Evolutionary conservation across 371 early-diverging fungal species (phyloP).

Genomic region (Phascolomyces articulosus): DNA sequence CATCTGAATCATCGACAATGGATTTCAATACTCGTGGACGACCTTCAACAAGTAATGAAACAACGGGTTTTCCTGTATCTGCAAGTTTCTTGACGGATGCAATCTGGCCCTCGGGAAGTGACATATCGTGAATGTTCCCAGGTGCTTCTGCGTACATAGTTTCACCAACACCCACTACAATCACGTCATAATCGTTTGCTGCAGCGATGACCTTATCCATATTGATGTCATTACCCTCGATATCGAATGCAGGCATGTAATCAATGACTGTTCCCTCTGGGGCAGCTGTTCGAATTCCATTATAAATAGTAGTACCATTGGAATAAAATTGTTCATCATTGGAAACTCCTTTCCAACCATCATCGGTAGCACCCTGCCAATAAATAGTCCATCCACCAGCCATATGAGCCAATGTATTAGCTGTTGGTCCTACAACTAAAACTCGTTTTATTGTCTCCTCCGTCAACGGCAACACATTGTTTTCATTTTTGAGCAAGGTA

Average conservation of each 20-base stretch:
- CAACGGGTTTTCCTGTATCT: slow-evolving; percentile 34
- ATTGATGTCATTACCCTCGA: slow-evolving; percentile 32
- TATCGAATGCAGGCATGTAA: slow-evolving; percentile 27
- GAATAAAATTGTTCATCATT: slow-evolving; percentile 52
- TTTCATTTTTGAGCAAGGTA: slow-evolving; percentile 59
- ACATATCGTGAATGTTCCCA: slow-evolving; percentile 60
- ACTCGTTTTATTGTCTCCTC: slow-evolving; percentile 22
- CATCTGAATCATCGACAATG: slow-evolving; percentile 40
- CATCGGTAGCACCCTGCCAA: slow-evolving; percentile 54
- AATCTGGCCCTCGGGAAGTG: slow-evolving; percentile 54
- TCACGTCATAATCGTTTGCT: slow-evolving; percentile 44
- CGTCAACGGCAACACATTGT: slow-evolving; percentile 48
- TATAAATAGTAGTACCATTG: slow-evolving; percentile 46
- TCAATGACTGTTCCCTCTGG: slow-evolving; percentile 41
- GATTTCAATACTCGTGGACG: slow-evolving; percentile 60
- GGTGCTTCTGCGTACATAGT: slow-evolving; percentile 53
- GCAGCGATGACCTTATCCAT: slow-evolving; percentile 31
- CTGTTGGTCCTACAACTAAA: slow-evolving; percentile 56
- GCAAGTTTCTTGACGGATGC: slow-evolving; percentile 32
- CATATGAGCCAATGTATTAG: slow-evolving; percentile 43
- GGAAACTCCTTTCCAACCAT: slow-evolving; percentile 43
- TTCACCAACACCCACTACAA: slow-evolving; percentile 54
- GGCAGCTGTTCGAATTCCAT: slow-evolving; percentile 41
- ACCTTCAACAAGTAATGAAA: slow-evolving; percentile 59
- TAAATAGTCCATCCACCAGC: slow-evolving; percentile 65